phyloP scores from a whole-genome alignment of 352 stramenopile genomes.

The Phytopythium helicoides region DNA sequence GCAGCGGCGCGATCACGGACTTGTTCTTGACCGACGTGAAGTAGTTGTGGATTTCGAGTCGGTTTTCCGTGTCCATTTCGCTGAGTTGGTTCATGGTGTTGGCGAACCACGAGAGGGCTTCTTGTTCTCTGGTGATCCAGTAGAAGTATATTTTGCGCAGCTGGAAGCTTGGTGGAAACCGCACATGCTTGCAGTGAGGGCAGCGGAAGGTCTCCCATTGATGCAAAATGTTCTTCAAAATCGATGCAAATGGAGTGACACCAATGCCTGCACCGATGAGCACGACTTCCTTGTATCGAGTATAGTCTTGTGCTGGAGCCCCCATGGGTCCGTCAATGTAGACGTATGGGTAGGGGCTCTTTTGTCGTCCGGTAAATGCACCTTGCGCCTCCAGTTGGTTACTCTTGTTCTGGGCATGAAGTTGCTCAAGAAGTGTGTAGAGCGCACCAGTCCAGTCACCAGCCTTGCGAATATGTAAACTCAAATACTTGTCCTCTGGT shows the following conservation, averaged over 20 bases:
- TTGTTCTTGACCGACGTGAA: conserved; percentile 74
- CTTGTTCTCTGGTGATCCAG: conserved; percentile 77
- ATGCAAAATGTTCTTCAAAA: conserved; percentile 74
- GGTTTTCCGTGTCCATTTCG: conserved; percentile 68
- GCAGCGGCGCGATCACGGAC: conserved; percentile 70
- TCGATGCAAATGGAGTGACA: conserved; percentile 81
- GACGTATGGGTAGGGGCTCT: conserved; percentile 39
- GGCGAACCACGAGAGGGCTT: conserved; percentile 83
- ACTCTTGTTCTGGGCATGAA: conserved; percentile 24
- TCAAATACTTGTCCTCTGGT: conserved; percentile 79
- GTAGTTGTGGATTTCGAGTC: conserved; percentile 84
- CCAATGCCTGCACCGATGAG: conserved; percentile 75
- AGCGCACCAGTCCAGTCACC: conserved; percentile 77
- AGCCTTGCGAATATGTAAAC: conserved; percentile 70
- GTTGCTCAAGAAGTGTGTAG: conserved; percentile 37
- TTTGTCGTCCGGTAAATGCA: conserved; percentile 6
- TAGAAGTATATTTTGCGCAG: conserved; percentile 88
- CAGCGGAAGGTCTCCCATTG: conserved; percentile 75
- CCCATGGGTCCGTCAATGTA: conserved; percentile 76
- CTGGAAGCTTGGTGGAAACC: conserved; percentile 66
- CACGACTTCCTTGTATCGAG: conserved; percentile 73
- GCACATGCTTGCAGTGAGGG: conserved; percentile 68
- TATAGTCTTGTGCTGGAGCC: conserved; percentile 72
- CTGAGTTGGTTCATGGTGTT: conserved; percentile 85
- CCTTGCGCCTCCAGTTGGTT: conserved; percentile 25